A percentile compares a stretch with the other conserved stretches of the same genome.
Conservation (phyloP, 106 monocot genomes). For the Alisma plantagoaquatica region DNA sequence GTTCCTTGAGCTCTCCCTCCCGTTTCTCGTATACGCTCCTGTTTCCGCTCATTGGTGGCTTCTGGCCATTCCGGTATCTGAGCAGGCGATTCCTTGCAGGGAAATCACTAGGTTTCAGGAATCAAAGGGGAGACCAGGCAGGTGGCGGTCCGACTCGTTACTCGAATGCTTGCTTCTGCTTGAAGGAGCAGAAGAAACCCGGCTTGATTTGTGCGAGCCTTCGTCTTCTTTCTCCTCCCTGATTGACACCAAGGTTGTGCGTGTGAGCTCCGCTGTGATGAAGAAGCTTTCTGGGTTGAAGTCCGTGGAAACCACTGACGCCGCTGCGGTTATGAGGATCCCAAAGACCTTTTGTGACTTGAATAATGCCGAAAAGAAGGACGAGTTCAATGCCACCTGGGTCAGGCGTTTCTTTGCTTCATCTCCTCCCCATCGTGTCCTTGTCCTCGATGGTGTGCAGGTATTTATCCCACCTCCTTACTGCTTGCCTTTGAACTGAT, state of each 20-base stretch:
- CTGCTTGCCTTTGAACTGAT: too few species aligned
- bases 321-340: conserved; percentile 75
- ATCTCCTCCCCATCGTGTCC: conserved; percentile 30
- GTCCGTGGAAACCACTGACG: conserved; percentile 61
- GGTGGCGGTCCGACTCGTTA: conserved; percentile 1
- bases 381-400: conserved; percentile 17
- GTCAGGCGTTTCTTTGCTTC: conserved; percentile 26
- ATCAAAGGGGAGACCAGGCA: conserved; percentile 14
- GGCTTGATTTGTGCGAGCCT: conserved; percentile 7
- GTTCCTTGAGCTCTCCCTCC: background rate
- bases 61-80: too few species aligned
- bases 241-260: conserved; percentile 36
- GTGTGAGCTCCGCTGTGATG: conserved; percentile 64
- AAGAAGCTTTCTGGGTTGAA: conserved; percentile 85
- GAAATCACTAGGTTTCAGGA: conserved; percentile 55
- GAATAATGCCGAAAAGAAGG: conserved; percentile 10
- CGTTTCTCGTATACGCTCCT: too few species aligned
- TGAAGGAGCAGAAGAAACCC: conserved; percentile 27
- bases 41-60: too few species aligned
- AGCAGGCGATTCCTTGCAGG: too few species aligned
- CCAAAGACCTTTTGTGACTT: conserved; percentile 47
- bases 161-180: conserved; percentile 56
- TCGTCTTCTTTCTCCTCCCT: too few species aligned
- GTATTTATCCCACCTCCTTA: too few species aligned
- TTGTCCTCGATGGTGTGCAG: conserved; percentile 96